Base-by-base conservation (phyloP, 1,284 basidiomycete genomes). In the Phenoliferia sp. region DNA sequence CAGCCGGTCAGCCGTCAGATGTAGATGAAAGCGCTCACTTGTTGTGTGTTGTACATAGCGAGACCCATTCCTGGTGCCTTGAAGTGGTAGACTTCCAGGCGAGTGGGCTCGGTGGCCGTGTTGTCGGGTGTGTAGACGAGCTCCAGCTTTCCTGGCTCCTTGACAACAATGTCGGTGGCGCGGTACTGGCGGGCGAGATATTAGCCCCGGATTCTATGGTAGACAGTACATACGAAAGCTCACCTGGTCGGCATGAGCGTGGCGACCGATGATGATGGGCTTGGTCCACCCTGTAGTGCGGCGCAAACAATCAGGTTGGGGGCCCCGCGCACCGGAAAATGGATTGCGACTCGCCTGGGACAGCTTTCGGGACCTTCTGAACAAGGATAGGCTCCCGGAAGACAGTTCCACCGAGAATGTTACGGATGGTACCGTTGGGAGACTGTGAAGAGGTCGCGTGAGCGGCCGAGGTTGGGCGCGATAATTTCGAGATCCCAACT, bases 301-400 rank as follows among this genome's bases (percentile, higher is more conserved):
- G 3, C 28, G 52, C 50, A n/a, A 9, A 17, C 31, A 22, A 33
- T 36, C 26, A 56, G 22, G 17, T 7, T 22, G 29, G 2, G 3
- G 19, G 57, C 31, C 36, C 36, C 16, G 6, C 19, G 29, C 54
- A 44, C 39, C 39, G 55, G 32, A n/a, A n/a, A 22, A 31, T 15
- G n/a, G 31, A 34, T 7, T 5, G 17, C 5, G 31, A 50, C 67
- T 28, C 3, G 68, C 69, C 72, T 28, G 94, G 94, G 52, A 99
- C 85, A 28, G 94, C 92, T 77, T 90, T 90, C 50, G 95, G 96
- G 77, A 99, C 90, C 73, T 89, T 87, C 63, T 88, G 79, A 58
- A 98, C 86, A 77, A 99, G 88, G 81, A 99, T 99, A 74, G 96
- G 96, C 80, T 97, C 95, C 73, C 95, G 89, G 87, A 99, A 99